Evolutionary conservation across 345 rosid genomes (phyloP).

Genomic region (Melaleuca quinquenervia): DNA sequence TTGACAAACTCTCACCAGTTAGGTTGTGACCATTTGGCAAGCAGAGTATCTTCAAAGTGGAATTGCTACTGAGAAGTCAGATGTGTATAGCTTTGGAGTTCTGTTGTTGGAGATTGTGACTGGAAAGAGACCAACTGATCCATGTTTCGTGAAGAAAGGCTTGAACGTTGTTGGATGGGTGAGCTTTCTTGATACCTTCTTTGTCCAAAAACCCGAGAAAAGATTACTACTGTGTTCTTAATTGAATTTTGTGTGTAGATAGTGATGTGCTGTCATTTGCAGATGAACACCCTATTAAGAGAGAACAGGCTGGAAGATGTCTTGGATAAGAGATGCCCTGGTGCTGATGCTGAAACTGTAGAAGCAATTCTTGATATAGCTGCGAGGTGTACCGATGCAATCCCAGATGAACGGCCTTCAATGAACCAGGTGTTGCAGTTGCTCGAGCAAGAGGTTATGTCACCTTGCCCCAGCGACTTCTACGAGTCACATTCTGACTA

Average conservation of each 20-base stretch:
- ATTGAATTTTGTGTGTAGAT: neutral
- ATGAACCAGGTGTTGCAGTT: constrained; percentile 87
- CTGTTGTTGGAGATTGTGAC: constrained; percentile 83
- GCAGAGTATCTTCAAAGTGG: constrained; percentile 91
- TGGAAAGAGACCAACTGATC: constrained; percentile 87
- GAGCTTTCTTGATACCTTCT: constrained; percentile 8
- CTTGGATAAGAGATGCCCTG: constrained; percentile 56
- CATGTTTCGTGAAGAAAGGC: constrained; percentile 64
- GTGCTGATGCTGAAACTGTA: constrained; percentile 51
- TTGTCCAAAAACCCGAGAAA: neutral
- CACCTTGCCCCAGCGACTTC: constrained; percentile 83
- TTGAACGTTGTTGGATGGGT: constrained; percentile 97
- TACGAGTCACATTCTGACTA: constrained; percentile 84
- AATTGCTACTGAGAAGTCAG: constrained; percentile 87
- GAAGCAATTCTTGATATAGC: constrained; percentile 85
- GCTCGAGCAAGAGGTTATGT: constrained; percentile 88
- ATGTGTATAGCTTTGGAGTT: constrained; percentile 97
- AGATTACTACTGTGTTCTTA: neutral
- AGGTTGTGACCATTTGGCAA: neutral
- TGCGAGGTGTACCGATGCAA: constrained; percentile 67
- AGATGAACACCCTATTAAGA: constrained; percentile 77
- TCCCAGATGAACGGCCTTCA: constrained; percentile 66
- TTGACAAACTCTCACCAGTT: neutral
- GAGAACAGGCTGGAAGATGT: constrained; percentile 68
- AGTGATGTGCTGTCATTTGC: neutral